Evolutionary conservation across 371 early-diverging fungal species (phyloP), one percentile per base, ranked within the genome.

Genomic region (Capillidium heterosporum): DNA sequence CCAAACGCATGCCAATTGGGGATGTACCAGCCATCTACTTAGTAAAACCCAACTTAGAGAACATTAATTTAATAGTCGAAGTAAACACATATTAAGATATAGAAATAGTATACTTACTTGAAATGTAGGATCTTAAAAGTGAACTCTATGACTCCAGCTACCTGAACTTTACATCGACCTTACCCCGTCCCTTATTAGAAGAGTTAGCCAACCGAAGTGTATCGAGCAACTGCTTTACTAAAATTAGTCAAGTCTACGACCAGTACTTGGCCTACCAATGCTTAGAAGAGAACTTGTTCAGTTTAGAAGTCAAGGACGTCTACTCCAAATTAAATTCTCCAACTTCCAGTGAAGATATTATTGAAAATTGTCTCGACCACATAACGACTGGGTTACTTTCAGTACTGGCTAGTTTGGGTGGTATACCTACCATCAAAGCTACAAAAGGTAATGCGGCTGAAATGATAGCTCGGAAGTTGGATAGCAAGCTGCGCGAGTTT

Each of bases 1-100:
- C 84, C 46, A 85, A 83, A 26, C 76, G 99, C 41, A 80, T 87
- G 50, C 69, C 89, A 10, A 87, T 98, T 44, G 77, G 86, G 0
- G 97, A 97, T 68, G 98, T 95, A 0, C 97, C 99, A 7, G 98
- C 99, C 0, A 74, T 99, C 41, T 99, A 99, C 70, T 95, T 99
- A 74, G 76, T 98, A 0, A 82, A 89, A 61, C 96, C 97, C 13
- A 88, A 85, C 17, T 66, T 76, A 1, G 89, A 91, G 46, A 93
- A 86, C 67, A 76, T 95, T 61, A 71, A 77, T 46, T 68, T 70
- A 39, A 78, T 98, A 35, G 71, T 74, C 40, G 84, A 92, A 64
- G 89, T 87, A 66, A 15, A 19, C 13, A 56, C 17, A 13, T 17
- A n/a, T 24, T 17, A 11, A 17, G 43, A 24, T 1, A 32, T 31